A percentile compares a stretch with the other conserved stretches of the same genome.
phyloP scores from a whole-genome alignment of 768 basidiomycete genomes.

The Tylopilus rubrobrunneus region DNA sequence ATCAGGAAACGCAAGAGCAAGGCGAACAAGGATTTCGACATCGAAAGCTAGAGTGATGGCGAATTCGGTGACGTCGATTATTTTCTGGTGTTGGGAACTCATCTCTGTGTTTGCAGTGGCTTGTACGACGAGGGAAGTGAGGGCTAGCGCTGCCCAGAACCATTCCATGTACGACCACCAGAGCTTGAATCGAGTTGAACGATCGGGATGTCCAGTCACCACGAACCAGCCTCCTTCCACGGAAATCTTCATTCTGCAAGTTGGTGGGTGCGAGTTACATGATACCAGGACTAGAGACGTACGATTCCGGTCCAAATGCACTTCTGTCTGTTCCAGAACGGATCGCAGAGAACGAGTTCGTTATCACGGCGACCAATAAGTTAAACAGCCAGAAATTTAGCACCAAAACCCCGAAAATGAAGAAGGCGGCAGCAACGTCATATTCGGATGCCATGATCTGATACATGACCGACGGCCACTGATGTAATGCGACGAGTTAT shows the following conservation, averaged over 20 bases:
- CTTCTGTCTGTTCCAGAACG: slow-evolving; percentile 81
- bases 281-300: neutral
- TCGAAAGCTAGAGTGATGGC: slow-evolving; percentile 81
- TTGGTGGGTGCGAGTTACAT: neutral
- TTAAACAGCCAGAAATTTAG: slow-evolving; percentile 95
- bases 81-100: slow-evolving; percentile 38
- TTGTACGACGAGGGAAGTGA: slow-evolving; percentile 67
- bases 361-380: slow-evolving; percentile 92
- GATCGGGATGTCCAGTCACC: slow-evolving; percentile 39
- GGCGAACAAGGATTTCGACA: slow-evolving; percentile 76
- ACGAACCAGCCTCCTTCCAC: slow-evolving; percentile 58
- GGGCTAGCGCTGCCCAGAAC: slow-evolving; percentile 73
- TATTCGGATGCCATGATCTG: slow-evolving; percentile 85
- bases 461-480: slow-evolving; percentile 88
- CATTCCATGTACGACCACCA: slow-evolving; percentile 57
- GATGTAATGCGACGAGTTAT: slow-evolving; percentile 21
- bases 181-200: slow-evolving; percentile 47
- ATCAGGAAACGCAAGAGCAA: slow-evolving; percentile 68
- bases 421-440: slow-evolving; percentile 80
- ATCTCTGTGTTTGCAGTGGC: slow-evolving; percentile 61
- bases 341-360: slow-evolving; percentile 87
- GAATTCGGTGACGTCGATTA: slow-evolving; percentile 66
- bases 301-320: slow-evolving; percentile 76
- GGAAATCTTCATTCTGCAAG: slow-evolving; percentile 32
- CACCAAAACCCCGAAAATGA: slow-evolving; percentile 77